Evolutionary conservation across 495 filamentous ascomycete species (phyloP).

Genomic region (Saxophila tyrrhenica): DNA sequence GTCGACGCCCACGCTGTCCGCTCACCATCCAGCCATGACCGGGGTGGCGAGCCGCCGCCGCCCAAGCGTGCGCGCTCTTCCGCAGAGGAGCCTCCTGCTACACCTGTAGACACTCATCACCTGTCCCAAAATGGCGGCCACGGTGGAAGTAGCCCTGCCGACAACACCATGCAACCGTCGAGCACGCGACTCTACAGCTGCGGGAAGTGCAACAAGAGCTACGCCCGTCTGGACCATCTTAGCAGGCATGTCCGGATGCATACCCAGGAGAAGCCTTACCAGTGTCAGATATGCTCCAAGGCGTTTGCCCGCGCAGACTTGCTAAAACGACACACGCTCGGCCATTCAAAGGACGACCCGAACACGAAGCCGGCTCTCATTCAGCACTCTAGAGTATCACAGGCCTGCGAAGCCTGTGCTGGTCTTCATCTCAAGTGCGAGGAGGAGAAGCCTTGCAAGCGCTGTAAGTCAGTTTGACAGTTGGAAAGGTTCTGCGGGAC

Average conservation of each 20-base stretch:
- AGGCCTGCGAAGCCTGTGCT: conserved; percentile 28
- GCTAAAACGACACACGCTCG: conserved; percentile 24
- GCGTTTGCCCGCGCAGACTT: conserved; percentile 25
- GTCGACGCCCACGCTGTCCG: background rate
- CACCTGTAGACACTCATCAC: background rate
- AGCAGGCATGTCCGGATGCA: conserved; percentile 27
- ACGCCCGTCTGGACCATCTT: conserved; percentile 24
- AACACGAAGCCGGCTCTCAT: conserved; percentile 11
- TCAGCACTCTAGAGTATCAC: conserved; percentile 18
- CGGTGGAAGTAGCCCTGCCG: background rate
- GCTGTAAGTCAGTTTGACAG: too few relatives aligned
- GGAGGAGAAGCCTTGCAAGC: conserved; percentile 26
- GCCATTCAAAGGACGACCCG: conserved; percentile 19
- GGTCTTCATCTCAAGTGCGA: conserved; percentile 27
- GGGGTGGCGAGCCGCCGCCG: conserved; percentile 8
- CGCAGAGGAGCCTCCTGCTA: background rate
- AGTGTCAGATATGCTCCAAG: conserved; percentile 25
- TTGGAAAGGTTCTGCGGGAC: too few relatives aligned
- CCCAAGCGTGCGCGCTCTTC: conserved; percentile 5
- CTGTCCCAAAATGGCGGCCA: conserved; percentile 18
- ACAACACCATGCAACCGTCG: background rate
- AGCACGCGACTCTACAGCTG: conserved; percentile 24
- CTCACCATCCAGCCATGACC: conserved; percentile 36
- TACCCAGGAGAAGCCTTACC: conserved; percentile 26
- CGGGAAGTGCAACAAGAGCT: conserved; percentile 22